These are phyloP conservation scores for Penicillium riverlandense DNA, from an alignment of 495 filamentous ascomycete species.

Conservation along the genomic window DNA sequence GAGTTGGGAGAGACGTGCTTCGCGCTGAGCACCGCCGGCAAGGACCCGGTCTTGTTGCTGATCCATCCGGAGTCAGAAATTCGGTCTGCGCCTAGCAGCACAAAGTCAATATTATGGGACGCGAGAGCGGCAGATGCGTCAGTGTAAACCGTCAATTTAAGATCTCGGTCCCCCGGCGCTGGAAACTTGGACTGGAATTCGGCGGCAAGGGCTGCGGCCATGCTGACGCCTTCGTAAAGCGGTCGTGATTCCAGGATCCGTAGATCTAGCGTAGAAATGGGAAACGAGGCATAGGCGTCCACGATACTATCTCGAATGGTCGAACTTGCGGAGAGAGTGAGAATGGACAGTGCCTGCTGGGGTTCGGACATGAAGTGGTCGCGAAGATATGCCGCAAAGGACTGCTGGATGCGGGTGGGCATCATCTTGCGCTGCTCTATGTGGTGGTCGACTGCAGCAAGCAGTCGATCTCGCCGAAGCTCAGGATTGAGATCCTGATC, in stretches of 20 bases:
- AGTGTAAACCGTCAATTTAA: constrained; percentile 45
- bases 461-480: constrained; percentile 13
- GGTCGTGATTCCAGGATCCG: constrained; percentile 60
- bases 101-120: constrained; percentile 34
- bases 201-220: constrained; percentile 41
- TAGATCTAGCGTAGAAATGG: constrained; percentile 38
- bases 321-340: constrained; percentile 55
- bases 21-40: constrained; percentile 46
- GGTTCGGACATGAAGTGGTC: constrained; percentile 20
- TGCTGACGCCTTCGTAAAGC: constrained; percentile 53
- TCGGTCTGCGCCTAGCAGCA: constrained; percentile 58
- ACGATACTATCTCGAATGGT: constrained; percentile 45
- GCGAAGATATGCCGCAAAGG: constrained; percentile 28
- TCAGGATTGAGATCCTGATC: constrained; percentile 12
- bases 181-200: constrained; percentile 16
- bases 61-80: constrained; percentile 47
- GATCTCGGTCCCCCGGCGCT: constrained; percentile 4
- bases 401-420: constrained; percentile 18
- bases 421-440: constrained; percentile 20
- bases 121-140: constrained; percentile 56
- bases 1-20: constrained; percentile 31
- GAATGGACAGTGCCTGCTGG: constrained; percentile 12
- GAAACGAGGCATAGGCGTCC: constrained; percentile 17
- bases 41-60: constrained; percentile 59
- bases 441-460: constrained; percentile 22